A percentile compares a stretch with the other conserved stretches of the same genome.
phyloP scores from a whole-genome alignment of 1,284 basidiomycete genomes.

The Ganoderma sinense region DNA sequence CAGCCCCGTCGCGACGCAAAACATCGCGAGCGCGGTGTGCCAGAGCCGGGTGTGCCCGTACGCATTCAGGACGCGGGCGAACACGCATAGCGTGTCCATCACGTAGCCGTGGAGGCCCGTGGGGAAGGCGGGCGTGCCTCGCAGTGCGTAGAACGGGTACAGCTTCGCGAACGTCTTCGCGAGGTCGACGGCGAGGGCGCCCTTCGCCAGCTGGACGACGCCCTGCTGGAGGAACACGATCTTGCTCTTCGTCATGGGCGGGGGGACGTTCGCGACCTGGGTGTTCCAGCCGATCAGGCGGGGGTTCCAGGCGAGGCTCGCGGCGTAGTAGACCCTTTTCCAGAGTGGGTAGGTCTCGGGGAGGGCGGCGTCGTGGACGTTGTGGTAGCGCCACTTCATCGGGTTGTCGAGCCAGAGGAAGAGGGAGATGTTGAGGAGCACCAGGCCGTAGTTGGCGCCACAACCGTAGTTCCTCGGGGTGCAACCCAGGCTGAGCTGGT shows the following conservation, averaged over 20 bases:
- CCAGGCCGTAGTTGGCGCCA: too few relatives aligned
- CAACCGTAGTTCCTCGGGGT: too few relatives aligned
- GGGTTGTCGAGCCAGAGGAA: not conserved
- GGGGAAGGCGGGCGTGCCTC: not conserved
- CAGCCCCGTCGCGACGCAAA: not conserved
- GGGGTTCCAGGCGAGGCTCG: not conserved
- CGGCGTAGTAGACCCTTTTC: not conserved
- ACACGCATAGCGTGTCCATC: not conserved
- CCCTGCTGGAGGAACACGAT: not conserved
- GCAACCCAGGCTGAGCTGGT: too few relatives aligned
- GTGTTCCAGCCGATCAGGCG: too few relatives aligned
- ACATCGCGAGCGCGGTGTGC: not conserved
- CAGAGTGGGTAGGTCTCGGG: not conserved
- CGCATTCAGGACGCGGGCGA: not conserved
- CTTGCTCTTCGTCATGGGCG: too few relatives aligned
- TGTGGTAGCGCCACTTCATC: not conserved
- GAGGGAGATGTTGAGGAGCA: too few relatives aligned
- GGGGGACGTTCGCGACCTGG: too few relatives aligned
- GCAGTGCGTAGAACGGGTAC: not conserved
- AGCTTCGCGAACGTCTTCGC: not conserved
- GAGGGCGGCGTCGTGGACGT: not conserved
- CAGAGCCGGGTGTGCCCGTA: not conserved
- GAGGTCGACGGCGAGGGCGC: not conserved
- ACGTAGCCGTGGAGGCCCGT: not conserved
- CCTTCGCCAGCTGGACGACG: not conserved